Evolutionary conservation across 352 stramenopile genomes (phyloP).

Genomic region (Aphanomyces astaci): DNA sequence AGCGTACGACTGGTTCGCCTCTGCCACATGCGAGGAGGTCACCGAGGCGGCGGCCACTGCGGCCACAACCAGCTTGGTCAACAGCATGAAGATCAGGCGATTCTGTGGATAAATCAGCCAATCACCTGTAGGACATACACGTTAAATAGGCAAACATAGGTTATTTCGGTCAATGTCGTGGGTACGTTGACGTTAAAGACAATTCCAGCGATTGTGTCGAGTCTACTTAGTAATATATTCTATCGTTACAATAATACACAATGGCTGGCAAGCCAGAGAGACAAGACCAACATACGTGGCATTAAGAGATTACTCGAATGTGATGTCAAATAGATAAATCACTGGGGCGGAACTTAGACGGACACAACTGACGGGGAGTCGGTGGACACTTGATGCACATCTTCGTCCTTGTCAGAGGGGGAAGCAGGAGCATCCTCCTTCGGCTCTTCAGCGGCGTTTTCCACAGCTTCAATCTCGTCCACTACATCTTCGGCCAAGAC

Average conservation of each 20-base stretch:
- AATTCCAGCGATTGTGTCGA: too few species aligned
- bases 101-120: too few species aligned
- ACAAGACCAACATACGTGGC: too few species aligned
- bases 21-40: not conserved
- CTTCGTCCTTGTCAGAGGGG: slow-evolving; percentile 5
- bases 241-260: too few species aligned
- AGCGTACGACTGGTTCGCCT: not conserved
- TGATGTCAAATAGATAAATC: not conserved
- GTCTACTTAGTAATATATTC: too few species aligned
- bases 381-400: slow-evolving; percentile 1
- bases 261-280: too few species aligned
- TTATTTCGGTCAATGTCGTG: too few species aligned
- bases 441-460: not conserved
- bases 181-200: too few species aligned
- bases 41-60: not conserved
- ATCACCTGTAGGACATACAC: not conserved
- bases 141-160: too few species aligned
- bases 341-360: slow-evolving; percentile 6
- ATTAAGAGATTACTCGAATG: not conserved
- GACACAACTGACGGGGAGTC: slow-evolving; percentile 12
- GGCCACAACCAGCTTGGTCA: not conserved
- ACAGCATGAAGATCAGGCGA: too few species aligned
- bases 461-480: slow-evolving; percentile 20
- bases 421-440: slow-evolving; percentile 1
- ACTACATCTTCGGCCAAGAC: slow-evolving; percentile 18